Conservation (phyloP, 495 filamentous ascomycete genomes). For the Podospora tetraspora region DNA sequence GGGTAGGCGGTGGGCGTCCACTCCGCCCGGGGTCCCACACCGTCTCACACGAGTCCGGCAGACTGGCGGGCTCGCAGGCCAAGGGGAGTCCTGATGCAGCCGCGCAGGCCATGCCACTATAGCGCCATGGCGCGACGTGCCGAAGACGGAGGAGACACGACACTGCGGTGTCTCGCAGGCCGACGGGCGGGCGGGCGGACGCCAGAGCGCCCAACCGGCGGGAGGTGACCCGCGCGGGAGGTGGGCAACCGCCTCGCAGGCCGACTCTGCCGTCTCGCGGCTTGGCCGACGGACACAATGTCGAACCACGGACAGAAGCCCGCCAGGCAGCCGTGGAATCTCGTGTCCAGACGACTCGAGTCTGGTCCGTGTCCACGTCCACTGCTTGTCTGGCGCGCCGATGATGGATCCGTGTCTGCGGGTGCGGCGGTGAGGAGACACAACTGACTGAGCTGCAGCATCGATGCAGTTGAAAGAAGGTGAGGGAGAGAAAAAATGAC, state of each 20-base stretch:
- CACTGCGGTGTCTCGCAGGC: background rate
- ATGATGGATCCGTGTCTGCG: background rate
- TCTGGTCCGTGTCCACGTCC: background rate
- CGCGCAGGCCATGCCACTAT: slow-evolving; percentile 1
- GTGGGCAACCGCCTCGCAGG: background rate
- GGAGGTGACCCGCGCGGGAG: background rate
- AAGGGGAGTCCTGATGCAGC: background rate
- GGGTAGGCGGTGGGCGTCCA: background rate
- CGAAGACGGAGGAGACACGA: slow-evolving; percentile 7
- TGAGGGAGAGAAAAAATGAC: background rate
- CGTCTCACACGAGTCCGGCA: background rate
- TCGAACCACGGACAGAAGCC: background rate
- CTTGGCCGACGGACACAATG: background rate
- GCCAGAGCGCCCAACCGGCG: background rate
- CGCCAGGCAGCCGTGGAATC: background rate
- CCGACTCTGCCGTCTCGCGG: background rate
- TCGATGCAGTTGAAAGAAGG: background rate
- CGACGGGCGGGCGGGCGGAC: background rate
- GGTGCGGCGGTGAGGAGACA: background rate
- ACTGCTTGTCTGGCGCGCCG: background rate
- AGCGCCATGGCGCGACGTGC: slow-evolving; percentile 7
- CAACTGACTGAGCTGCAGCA: background rate
- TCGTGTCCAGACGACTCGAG: background rate
- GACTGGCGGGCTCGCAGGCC: background rate
- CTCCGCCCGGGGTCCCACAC: background rate